A percentile compares a stretch with the other conserved stretches of the same genome.
Evolutionary conservation across 2,329 filamentous ascomycete species (phyloP).

Genomic region (Escovopsis sp.): DNA sequence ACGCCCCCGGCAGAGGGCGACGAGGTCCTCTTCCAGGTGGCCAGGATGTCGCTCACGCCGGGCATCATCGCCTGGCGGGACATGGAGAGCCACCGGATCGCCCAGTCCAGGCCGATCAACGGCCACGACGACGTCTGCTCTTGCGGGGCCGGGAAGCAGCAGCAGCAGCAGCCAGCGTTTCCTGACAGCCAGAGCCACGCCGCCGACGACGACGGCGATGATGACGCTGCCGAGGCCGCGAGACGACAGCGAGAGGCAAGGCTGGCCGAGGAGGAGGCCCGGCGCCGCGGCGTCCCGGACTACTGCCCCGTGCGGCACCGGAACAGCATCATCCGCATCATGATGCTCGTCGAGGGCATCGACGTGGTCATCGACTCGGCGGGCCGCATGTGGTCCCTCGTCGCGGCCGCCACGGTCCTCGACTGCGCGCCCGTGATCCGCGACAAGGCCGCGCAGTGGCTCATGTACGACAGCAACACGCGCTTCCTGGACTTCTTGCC

Average conservation of each 20-base stretch:
- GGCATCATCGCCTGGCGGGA: conserved; percentile 42
- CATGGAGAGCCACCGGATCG: conserved; percentile 19
- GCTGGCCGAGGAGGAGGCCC: conserved; percentile 3
- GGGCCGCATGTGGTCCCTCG: conserved; percentile 51
- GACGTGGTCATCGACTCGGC: conserved; percentile 47
- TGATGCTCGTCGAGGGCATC: conserved; percentile 42
- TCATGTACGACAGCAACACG: conserved; percentile 38
- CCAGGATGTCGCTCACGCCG: conserved; percentile 41
- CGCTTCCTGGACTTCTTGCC: conserved; percentile 49
- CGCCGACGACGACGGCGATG: no score
- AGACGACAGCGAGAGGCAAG: background rate
- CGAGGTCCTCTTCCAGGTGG: conserved; percentile 43
- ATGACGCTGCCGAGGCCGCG: background rate
- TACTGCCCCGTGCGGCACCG: conserved; percentile 52
- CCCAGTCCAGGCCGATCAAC: conserved; percentile 17
- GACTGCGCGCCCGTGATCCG: conserved; percentile 32
- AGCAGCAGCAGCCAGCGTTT: no score
- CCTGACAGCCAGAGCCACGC: no score
- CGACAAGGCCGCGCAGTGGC: conserved; percentile 42
- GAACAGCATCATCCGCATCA: conserved; percentile 46
- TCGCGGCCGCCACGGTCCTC: conserved; percentile 44
- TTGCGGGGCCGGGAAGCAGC: no score
- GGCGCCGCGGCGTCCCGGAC: conserved; percentile 26
- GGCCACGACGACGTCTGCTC: conserved; percentile 28
- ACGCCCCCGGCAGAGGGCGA: conserved; percentile 48